These are phyloP conservation scores for Vaccinium corymbosum DNA, from an alignment of 148 eudicot species.

Conservation along the genomic window DNA sequence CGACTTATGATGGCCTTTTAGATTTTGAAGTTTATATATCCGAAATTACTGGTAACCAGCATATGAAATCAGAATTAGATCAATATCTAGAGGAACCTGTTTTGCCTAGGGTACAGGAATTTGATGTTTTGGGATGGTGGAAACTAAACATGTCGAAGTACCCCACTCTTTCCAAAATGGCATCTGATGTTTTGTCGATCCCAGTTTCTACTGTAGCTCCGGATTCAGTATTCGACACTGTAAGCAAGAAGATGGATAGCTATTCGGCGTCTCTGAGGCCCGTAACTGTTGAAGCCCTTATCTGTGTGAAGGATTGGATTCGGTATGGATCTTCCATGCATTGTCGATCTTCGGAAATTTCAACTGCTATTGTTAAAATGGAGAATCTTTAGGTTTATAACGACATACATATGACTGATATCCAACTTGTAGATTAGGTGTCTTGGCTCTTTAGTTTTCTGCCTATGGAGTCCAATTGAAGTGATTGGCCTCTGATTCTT, in stretches of 20 bases:
- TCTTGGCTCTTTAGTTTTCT: neutral
- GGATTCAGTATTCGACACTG: conserved; percentile 57
- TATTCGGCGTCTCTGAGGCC: conserved; percentile 45
- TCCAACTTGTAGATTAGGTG: conserved; percentile 1
- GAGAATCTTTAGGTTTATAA: conserved; percentile 15
- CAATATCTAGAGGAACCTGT: conserved; percentile 67
- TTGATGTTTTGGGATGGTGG: conserved; percentile 92
- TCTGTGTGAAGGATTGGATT: conserved; percentile 80
- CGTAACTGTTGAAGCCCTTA: conserved; percentile 45
- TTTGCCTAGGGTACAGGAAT: conserved; percentile 53
- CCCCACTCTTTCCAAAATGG: conserved; percentile 78
- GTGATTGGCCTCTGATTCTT: neutral
- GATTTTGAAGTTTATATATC: conserved; percentile 67
- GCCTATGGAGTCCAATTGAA: neutral
- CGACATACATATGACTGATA: neutral
- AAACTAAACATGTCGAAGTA: conserved; percentile 47
- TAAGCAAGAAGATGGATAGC: conserved; percentile 46
- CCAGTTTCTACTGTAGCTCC: conserved; percentile 51
- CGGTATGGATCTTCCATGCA: conserved; percentile 24
- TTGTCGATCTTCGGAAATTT: conserved; percentile 9
- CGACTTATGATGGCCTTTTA: conserved; percentile 34
- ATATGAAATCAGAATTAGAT: conserved; percentile 63
- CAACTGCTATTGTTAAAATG: conserved; percentile 21
- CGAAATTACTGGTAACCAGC: conserved; percentile 35
- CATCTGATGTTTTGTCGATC: conserved; percentile 62